Base-by-base conservation (phyloP, 441 rosid genomes). In the Populus hybrid region DNA sequence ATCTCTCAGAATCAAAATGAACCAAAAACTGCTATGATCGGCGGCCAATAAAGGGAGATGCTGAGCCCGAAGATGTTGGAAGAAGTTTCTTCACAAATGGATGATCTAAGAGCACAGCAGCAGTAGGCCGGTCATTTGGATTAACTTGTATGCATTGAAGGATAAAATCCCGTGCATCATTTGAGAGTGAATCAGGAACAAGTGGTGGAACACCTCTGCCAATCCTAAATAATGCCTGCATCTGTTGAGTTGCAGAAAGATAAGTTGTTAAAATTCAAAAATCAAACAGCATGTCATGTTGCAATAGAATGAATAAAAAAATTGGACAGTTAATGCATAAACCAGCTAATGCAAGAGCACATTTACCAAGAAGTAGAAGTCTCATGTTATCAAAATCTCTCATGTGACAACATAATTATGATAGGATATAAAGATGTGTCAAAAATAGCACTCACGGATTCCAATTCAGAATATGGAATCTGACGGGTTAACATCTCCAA, bases 401-500 rank as follows among this genome's bases (percentile, higher is more conserved):
- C 46, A 26, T 57, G 35, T n/a, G 32, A 28, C 2, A 73, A 10
- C 40, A 30, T 57, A 32, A 73, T 63, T 28, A 46, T 10, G 57
- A 68, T n/a, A 75, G 63, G 46, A 54, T 72, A 73, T 66, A 63
- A 64, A 4, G 21, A 74, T 78, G 35, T 21, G 23, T 24, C 67
- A 81, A 67, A 70, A 12, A 77, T 36, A 65, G 68, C 21, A 86
- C 97, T 24, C 88, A 95, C 98, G 28, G 84, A 81, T 86, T 95
- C 99, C 77, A 93, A 77, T 70, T 86, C 73, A 6, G 63, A 72
- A 75, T 95, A 93, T 4, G 98, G 99, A 83, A 90, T 74, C 84
- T 83, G 85, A 63, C 89, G 72, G 10, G 95, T 94, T 70, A 92
- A 71, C 98, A 95, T 90, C 86, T 95, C 99, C 85, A 95, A 78